phyloP scores from a whole-genome alignment of 108 stramenopile genomes.

The Chaetoceros tenuissimus region DNA sequence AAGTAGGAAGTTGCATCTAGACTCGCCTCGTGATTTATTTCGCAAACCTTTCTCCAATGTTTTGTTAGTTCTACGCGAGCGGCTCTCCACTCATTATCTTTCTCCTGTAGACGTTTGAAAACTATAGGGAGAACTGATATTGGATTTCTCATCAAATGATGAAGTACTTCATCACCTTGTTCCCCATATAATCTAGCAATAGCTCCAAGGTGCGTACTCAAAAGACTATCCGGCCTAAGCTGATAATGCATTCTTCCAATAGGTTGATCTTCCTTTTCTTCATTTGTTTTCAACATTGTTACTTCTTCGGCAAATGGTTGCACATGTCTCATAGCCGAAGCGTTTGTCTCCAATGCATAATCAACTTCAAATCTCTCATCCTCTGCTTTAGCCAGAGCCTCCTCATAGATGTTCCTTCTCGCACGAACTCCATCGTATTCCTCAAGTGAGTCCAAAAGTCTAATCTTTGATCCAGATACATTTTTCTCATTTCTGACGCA shows the following conservation, averaged over 20 bases:
- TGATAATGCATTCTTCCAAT: constrained; percentile 79
- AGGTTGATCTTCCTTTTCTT: constrained; percentile 84
- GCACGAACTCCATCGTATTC: constrained; percentile 51
- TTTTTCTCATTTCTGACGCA: constrained; percentile 21
- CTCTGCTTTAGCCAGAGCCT: constrained; percentile 67
- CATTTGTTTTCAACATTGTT: constrained; percentile 43
- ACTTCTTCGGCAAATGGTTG: constrained; percentile 93
- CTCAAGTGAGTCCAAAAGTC: constrained; percentile 26
- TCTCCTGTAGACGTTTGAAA: constrained; percentile 88
- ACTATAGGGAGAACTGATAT: constrained; percentile 91
- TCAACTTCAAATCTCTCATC: constrained; percentile 95
- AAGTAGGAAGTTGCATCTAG: constrained; percentile 48
- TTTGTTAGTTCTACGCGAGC: constrained; percentile 46
- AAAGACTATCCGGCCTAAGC: constrained; percentile 40
- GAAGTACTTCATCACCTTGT: constrained; percentile 84
- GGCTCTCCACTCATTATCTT: constrained; percentile 92
- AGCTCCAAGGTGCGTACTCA: constrained; percentile 68
- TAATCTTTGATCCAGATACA: constrained; percentile 5
- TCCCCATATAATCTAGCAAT: constrained; percentile 83
- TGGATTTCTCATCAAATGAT: constrained; percentile 89
- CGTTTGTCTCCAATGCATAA: constrained; percentile 95
- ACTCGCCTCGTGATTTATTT: constrained; percentile 56
- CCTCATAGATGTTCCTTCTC: constrained; percentile 71
- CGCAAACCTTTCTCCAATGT: constrained; percentile 53
- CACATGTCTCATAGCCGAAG: constrained; percentile 74